Conservation (phyloP, 495 filamentous ascomycete species). For the Aspergillus cavernicola region DNA sequence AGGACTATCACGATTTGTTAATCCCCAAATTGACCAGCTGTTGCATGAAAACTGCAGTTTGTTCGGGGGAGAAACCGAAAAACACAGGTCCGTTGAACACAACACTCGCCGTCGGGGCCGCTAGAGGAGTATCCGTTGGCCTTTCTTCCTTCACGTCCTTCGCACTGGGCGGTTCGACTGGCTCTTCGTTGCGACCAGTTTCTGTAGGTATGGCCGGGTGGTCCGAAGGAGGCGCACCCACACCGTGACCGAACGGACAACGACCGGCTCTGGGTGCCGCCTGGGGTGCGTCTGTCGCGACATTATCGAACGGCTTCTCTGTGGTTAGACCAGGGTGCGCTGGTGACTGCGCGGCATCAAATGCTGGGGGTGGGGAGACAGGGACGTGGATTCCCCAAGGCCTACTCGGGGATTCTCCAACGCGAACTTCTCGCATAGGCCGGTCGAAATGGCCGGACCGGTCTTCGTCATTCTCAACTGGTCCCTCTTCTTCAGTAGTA, state of each 20-base stretch:
- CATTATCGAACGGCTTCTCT: background rate
- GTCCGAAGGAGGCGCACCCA: conserved; percentile 17
- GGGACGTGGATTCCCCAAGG: conserved; percentile 89
- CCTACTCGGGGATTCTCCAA: conserved; percentile 84
- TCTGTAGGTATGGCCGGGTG: conserved; percentile 16
- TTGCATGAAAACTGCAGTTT: conserved; percentile 67
- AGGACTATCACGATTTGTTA: background rate
- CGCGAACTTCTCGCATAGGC: conserved; percentile 72
- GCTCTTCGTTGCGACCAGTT: conserved; percentile 9
- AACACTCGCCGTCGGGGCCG: conserved; percentile 49
- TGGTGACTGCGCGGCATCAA: conserved; percentile 25
- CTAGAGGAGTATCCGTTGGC: background rate
- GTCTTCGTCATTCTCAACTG: conserved; percentile 33
- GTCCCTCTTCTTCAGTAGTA: conserved; percentile 38
- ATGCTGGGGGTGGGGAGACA: conserved; percentile 21
- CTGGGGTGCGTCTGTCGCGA: background rate
- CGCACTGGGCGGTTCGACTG: background rate
- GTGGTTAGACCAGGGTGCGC: conserved; percentile 19
- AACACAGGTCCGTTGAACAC: conserved; percentile 86
- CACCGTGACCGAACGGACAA: conserved; percentile 49
- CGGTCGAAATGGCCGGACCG: conserved; percentile 68
- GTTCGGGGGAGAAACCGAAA: conserved; percentile 79
- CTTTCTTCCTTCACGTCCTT: background rate
- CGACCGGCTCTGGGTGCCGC: conserved; percentile 25
- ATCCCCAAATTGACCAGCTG: conserved; percentile 32